These are phyloP conservation scores for Botryosphaeria dothidea DNA, from an alignment of 2,329 filamentous ascomycete species.

Conservation along the genomic window DNA sequence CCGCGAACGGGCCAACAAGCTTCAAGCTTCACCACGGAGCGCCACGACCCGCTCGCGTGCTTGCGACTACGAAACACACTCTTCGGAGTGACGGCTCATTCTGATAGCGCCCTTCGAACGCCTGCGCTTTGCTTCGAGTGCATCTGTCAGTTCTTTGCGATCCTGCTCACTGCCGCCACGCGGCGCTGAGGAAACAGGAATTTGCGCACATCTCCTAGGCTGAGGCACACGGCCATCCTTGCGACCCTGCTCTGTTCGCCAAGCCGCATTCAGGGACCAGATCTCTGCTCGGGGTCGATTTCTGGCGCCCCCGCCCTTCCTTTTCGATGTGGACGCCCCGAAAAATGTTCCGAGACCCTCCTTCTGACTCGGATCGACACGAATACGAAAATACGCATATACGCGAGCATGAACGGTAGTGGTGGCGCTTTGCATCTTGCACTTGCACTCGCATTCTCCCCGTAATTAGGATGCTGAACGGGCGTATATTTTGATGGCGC, in stretches of 20 bases:
- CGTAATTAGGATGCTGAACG: background rate
- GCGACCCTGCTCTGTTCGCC: background rate
- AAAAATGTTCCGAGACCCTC: background rate
- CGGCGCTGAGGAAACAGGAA: background rate
- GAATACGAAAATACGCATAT: background rate
- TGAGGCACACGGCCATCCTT: background rate
- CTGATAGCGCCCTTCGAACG: background rate
- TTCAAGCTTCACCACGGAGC: background rate
- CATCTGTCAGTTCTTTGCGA: background rate
- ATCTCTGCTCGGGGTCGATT: background rate
- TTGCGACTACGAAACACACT: background rate
- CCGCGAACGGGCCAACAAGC: conserved; percentile 1
- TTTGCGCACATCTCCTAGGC: background rate
- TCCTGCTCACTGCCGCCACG: background rate
- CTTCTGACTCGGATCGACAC: background rate
- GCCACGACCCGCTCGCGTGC: background rate
- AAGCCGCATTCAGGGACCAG: background rate
- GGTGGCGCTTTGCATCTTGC: background rate
- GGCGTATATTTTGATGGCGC: background rate
- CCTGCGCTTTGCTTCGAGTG: background rate
- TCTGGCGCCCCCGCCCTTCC: background rate
- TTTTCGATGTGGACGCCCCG: background rate
- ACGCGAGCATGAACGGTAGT: background rate
- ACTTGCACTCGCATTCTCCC: background rate
- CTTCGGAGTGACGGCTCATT: background rate